These are phyloP conservation scores for Calonectria fujianensis DNA, from an alignment of 2,329 filamentous ascomycete species.

Conservation along the genomic window DNA sequence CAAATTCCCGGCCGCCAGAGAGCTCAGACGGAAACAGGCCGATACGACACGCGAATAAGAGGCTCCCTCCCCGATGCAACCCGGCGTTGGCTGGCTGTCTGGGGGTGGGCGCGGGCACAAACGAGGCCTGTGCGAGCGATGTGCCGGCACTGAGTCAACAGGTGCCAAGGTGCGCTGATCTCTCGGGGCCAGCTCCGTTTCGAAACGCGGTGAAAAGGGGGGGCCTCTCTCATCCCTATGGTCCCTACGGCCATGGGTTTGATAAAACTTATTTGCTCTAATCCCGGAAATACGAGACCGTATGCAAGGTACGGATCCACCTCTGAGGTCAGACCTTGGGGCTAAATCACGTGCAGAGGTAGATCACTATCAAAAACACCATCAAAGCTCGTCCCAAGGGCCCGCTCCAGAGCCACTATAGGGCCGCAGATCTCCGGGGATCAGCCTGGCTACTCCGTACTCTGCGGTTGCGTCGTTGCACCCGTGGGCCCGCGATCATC, in stretches of 20 bases:
- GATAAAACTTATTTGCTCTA: constrained; percentile 14
- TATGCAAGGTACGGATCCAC: constrained; percentile 18
- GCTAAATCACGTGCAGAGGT: constrained; percentile 12
- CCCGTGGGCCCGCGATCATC: neutral
- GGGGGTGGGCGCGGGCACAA: neutral
- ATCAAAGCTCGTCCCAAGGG: constrained; percentile 11
- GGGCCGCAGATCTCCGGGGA: constrained; percentile 22
- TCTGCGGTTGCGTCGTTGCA: neutral
- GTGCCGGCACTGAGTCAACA: constrained; percentile 21
- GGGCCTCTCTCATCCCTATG: neutral
- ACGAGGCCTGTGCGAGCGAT: neutral
- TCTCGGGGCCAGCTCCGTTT: constrained; percentile 5
- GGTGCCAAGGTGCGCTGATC: neutral
- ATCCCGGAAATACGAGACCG: constrained; percentile 14
- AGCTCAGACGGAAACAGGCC: constrained; percentile 4
- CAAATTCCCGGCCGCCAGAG: neutral
- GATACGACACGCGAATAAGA: constrained; percentile 6
- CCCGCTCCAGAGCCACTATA: neutral
- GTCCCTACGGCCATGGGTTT: constrained; percentile 18
- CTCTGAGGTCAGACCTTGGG: neutral
- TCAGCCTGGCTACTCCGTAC: neutral
- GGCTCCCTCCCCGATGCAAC: neutral
- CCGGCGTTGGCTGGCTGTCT: no score
- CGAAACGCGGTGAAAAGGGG: constrained; percentile 23
- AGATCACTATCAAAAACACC: constrained; percentile 28